phyloP scores from a whole-genome alignment of 2,329 filamentous ascomycete genomes.

The Huntiella omanensis region DNA sequence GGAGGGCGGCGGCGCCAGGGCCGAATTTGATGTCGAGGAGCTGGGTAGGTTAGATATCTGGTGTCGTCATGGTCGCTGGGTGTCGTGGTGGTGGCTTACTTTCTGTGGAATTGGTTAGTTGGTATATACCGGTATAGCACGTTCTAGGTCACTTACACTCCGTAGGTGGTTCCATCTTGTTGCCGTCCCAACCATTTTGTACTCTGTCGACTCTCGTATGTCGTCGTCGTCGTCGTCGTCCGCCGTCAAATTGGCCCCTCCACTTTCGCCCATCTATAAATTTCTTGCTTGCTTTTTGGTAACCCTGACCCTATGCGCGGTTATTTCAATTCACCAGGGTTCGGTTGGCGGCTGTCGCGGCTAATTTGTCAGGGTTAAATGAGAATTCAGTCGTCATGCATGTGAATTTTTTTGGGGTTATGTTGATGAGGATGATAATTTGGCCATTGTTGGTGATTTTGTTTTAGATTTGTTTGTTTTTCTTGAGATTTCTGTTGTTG shows the following conservation, averaged over 20 bases:
- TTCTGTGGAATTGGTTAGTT: background rate
- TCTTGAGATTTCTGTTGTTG: background rate
- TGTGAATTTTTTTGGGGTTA: background rate
- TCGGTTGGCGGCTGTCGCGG: background rate
- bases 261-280: background rate
- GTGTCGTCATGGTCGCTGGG: too few relatives aligned
- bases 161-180: conserved; percentile 50
- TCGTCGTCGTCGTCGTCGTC: background rate
- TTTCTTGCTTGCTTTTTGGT: conserved; percentile 3
- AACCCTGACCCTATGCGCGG: too few relatives aligned
- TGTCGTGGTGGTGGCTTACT: background rate
- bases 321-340: too few relatives aligned
- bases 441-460: background rate
- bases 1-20: conserved; percentile 65
- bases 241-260: background rate
- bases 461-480: background rate
- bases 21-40: conserved; percentile 60
- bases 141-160: conserved; percentile 30
- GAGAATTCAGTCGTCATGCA: conserved; percentile 5
- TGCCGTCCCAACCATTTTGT: conserved; percentile 25
- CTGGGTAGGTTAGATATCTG: conserved; percentile 22
- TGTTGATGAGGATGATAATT: background rate
- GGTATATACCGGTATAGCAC: conserved; percentile 4
- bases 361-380: background rate
- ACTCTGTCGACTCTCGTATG: background rate